These are phyloP conservation scores for Cenchrus americanus DNA, from an alignment of 176 grass and related monocot species.

Conservation along the genomic window DNA sequence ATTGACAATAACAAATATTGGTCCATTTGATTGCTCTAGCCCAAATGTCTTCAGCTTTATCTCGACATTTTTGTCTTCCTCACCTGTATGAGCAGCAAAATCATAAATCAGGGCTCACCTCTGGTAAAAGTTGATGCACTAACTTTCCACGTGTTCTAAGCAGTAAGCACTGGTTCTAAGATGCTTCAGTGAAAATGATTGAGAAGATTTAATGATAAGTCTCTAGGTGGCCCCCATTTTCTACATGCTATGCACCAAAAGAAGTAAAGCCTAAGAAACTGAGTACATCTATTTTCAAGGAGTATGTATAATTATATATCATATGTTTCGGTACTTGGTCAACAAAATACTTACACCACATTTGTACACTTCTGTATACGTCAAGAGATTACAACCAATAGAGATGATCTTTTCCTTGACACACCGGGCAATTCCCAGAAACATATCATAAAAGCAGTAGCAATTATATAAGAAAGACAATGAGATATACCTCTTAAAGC, in stretches of 20 bases:
- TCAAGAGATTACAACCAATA: neutral
- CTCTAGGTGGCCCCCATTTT: neutral
- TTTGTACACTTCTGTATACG: neutral
- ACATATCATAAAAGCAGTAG: constrained; percentile 17
- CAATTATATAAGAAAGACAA: constrained; percentile 40
- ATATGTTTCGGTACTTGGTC: neutral
- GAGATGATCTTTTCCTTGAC: neutral
- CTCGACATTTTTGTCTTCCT: constrained; percentile 98
- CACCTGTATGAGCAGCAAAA: constrained; percentile 61
- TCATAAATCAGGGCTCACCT: constrained; percentile 39
- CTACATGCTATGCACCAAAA: neutral
- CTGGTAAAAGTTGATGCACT: constrained; percentile 4
- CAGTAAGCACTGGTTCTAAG: constrained; percentile 24
- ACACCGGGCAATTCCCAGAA: neutral
- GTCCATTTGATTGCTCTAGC: constrained; percentile 60
- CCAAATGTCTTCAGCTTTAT: constrained; percentile 99
- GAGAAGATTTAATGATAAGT: constrained; percentile 1
- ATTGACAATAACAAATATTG: constrained; percentile 90
- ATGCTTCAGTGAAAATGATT: constrained; percentile 10
- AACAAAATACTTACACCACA: neutral
- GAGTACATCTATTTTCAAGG: neutral
- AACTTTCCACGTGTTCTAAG: constrained; percentile 12
- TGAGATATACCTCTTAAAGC: constrained; percentile 75
- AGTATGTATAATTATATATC: neutral
- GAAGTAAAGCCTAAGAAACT: neutral